phyloP scores from a whole-genome alignment of 2,329 filamentous ascomycete species.

The Capronia coronata region DNA sequence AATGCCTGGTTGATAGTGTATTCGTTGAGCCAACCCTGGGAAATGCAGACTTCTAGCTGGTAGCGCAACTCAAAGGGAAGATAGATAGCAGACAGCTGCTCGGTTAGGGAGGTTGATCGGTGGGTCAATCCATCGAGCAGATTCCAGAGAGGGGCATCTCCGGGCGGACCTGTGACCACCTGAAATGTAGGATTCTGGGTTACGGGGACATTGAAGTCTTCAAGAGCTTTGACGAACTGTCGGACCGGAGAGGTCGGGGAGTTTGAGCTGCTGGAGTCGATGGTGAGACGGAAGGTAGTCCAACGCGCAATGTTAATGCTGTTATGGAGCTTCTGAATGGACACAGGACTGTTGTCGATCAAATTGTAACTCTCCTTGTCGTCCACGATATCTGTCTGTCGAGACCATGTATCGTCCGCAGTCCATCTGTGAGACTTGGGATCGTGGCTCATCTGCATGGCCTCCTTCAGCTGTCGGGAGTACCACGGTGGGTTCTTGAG shows the following conservation, averaged over 20 bases:
- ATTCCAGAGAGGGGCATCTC: constrained; percentile 33
- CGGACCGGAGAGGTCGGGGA: not conserved
- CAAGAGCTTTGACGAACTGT: constrained; percentile 46
- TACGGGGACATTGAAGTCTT: constrained; percentile 65
- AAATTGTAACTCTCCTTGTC: constrained; percentile 33
- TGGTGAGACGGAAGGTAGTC: constrained; percentile 53
- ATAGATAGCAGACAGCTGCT: constrained; percentile 30
- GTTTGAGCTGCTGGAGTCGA: constrained; percentile 29
- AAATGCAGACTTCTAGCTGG: constrained; percentile 90
- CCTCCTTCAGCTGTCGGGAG: constrained; percentile 23
- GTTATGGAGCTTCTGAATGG: constrained; percentile 45
- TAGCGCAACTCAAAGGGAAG: constrained; percentile 72
- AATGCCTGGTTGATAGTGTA: constrained; percentile 65
- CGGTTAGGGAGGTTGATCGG: constrained; percentile 9
- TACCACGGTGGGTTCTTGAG: constrained; percentile 26
- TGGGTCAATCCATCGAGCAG: constrained; percentile 33
- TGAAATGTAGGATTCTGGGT: constrained; percentile 41
- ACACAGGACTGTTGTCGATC: constrained; percentile 34
- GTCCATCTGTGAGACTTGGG: constrained; percentile 45
- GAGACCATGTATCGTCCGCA: constrained; percentile 53
- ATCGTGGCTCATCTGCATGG: constrained; percentile 37
- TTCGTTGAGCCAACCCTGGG: constrained; percentile 68
- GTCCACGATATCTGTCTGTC: constrained; percentile 58
- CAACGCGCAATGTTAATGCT: constrained; percentile 60
- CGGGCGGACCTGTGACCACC: constrained; percentile 41